Base-by-base conservation (phyloP, 306 rosid genomes). In the Rosa persica region DNA sequence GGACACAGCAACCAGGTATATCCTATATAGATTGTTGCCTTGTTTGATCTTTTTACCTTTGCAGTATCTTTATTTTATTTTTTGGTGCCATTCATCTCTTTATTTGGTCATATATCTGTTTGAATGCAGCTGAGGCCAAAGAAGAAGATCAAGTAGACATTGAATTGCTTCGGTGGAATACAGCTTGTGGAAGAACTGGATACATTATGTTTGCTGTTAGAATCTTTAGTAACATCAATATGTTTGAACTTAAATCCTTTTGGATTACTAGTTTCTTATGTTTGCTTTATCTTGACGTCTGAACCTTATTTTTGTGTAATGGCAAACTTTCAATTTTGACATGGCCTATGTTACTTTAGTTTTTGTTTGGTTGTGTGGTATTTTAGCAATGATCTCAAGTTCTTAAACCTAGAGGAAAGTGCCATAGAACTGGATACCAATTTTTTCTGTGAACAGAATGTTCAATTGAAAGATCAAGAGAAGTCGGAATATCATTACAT, bases 1-100 rank as follows among this genome's bases (percentile, higher is more conserved):
- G 98, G 98, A 44, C 98, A 95, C 91, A 95, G 98, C 95, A 95
- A 94, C 94, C 98, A 94, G 96, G 97, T 89, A 66, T 19, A 8
- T 9, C 34, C 39, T 73, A 10, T 62, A 38, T 1, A 5, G 7
- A 5, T 17, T 48, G 42, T 30, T 38, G 13, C 13, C 47, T 71
- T 0, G 2, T 34, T 38, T 76, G 44, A 44, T 5, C 9, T 30
- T 43, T 8, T 62, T 44, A 20, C 36, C 1, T 30, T 20, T 34
- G 44, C 2, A 22, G 5, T 38, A 12, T 36, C 10, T 20, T 12
- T 62, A 2, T 30, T 2, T 30, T 2, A 1, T 4, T 0, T 0
- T n/a, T 4, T 5, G 17, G 54, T 4, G 10, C 25, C 42, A 1
- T 4, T 22, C 27, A 4, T 52, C 19, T 5, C 44, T 2, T 67